Evolutionary conservation across 2,329 filamentous ascomycete genomes (phyloP), one percentile per base, ranked within the genome.

Genomic region (Colletotrichum graminicola): DNA sequence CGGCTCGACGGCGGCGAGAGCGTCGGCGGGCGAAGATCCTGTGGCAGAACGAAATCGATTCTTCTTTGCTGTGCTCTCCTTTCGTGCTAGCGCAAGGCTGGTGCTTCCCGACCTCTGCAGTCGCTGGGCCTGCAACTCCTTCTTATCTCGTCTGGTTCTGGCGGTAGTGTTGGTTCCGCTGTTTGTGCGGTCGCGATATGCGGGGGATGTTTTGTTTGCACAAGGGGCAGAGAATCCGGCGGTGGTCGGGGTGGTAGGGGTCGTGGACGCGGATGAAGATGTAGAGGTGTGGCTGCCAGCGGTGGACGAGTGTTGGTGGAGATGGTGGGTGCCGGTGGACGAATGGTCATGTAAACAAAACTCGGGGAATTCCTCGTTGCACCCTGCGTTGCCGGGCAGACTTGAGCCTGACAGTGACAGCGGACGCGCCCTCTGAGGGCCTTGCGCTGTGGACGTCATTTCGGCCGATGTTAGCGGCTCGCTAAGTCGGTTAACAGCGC

Each of bases 111-210:
- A 83, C 71, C 84, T 84, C 79, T 84, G 83, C 72, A 83, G 76
- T 72, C 85, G 82, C 74, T 83, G 83, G 75, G 84, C 84, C 79
- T 87, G 84, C 80, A 87, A 79, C 73, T 84, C 83, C 78, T 85
- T 81, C 76, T 84, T 84, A 82, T 86, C 80, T 73, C 82, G 81
- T 75, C 83, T 78, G 76, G 75, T 83, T 72, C 83, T 80, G 36
- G 39, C 32, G 21, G 55, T 55, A 39, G 21, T 61, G 54, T 54
- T 63, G 65, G 69, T 60, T 75, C 55, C 77, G 71, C 64, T 78
- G 74, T 67, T 72, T 62, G 68, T 73, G 62, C 66, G 73, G 61
- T 73, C 60, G n/a, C 71, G 73, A 34, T 75, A 76, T 59, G 66
- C 61, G 29, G 75, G 75, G 47, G 73, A 72, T 29, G 74, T 69